Conservation (phyloP, 345 rosid genomes). For the Gossypium rotundifolium region DNA sequence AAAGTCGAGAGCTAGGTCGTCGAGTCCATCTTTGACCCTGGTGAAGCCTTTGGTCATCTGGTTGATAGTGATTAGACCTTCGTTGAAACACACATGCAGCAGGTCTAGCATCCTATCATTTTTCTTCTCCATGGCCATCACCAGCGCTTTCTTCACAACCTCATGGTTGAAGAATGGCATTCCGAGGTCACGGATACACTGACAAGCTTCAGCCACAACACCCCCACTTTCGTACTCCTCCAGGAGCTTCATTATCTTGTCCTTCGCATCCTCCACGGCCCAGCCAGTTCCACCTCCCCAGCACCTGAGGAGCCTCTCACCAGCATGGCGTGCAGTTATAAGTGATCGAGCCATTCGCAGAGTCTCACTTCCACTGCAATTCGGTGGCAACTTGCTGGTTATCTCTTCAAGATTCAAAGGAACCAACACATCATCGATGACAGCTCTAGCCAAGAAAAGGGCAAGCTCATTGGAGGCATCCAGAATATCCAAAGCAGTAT, state of each 20-base stretch:
- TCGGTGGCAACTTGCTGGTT: constrained; percentile 58
- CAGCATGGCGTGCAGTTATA: constrained; percentile 89
- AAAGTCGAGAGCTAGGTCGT: constrained; percentile 93
- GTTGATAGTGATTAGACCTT: constrained; percentile 85
- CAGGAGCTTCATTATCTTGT: constrained; percentile 86
- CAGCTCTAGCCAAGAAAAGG: constrained; percentile 93
- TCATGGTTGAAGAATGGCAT: constrained; percentile 99
- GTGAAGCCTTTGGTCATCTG: constrained; percentile 93
- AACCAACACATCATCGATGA: constrained; percentile 87
- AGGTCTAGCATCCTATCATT: constrained; percentile 79
- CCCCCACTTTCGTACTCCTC: constrained; percentile 94
- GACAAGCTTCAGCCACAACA: constrained; percentile 89
- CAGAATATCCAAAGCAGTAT: constrained; percentile 86
- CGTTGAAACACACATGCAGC: constrained; percentile 74
- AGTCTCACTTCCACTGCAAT: constrained; percentile 82
- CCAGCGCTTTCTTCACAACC: constrained; percentile 97
- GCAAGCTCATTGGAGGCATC: constrained; percentile 98
- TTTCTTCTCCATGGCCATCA: constrained; percentile 99
- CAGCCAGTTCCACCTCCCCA: constrained; percentile 99
- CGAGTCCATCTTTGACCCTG: constrained; percentile 80
- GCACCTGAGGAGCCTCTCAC: constrained; percentile 92
- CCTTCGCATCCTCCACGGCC: constrained; percentile 99
- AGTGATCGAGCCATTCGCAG: constrained; percentile 72
- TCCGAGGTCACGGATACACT: constrained; percentile 89
- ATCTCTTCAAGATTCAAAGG: constrained; percentile 92